Conservation (phyloP, 495 filamentous ascomycete species). For the Parmelia sp. region DNA sequence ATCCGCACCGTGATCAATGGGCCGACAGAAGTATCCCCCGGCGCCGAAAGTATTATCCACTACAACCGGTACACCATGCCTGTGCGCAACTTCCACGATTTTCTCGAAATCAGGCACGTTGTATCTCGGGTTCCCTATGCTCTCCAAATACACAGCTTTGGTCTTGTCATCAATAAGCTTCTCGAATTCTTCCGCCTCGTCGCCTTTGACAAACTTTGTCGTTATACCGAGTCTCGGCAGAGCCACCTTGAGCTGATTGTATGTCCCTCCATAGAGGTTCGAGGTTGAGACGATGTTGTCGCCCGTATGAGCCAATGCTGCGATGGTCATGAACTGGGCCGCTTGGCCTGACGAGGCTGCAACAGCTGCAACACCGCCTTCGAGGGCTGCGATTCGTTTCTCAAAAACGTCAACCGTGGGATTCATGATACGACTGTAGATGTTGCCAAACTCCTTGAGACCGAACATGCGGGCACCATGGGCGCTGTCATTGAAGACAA, state of each 20-base stretch:
- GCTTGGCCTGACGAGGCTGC: conserved; percentile 87
- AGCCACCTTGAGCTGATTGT: conserved; percentile 96
- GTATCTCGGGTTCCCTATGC: conserved; percentile 91
- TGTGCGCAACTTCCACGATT: conserved; percentile 73
- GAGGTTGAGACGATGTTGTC: conserved; percentile 95
- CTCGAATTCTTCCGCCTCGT: conserved; percentile 75
- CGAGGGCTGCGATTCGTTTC: conserved; percentile 91
- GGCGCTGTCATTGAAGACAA: conserved; percentile 90
- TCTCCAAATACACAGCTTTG: conserved; percentile 94
- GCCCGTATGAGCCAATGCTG: conserved; percentile 72
- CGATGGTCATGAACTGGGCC: conserved; percentile 90
- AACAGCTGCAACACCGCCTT: conserved; percentile 87
- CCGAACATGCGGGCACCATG: conserved; percentile 94
- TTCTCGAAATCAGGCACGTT: conserved; percentile 88
- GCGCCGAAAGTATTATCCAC: conserved; percentile 97
- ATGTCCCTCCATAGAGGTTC: conserved; percentile 94
- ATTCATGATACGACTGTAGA: conserved; percentile 98
- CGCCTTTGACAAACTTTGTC: conserved; percentile 85
- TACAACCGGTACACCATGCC: conserved; percentile 75
- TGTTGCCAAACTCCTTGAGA: conserved; percentile 97
- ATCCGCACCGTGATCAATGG: conserved; percentile 89
- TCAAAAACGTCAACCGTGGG: conserved; percentile 97
- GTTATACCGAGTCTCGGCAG: conserved; percentile 79
- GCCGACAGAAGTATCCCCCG: conserved; percentile 82
- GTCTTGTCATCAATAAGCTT: conserved; percentile 90